Conservation (phyloP, 306 rosid genomes). For the Mimosa pudica region DNA sequence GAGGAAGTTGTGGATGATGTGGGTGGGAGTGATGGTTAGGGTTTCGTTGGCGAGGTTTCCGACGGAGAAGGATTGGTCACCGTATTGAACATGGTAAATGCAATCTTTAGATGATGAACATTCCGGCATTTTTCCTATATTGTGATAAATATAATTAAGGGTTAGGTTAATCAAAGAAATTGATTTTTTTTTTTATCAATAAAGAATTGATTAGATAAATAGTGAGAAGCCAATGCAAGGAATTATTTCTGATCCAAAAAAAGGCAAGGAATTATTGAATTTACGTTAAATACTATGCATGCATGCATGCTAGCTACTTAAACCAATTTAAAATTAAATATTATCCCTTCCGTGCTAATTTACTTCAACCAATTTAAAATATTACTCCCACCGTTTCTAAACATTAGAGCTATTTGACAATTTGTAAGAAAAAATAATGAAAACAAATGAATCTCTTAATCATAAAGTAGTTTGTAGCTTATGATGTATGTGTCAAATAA, state of each 20-base stretch:
- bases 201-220: background rate
- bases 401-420: no score
- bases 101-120: constrained; percentile 40
- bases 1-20: constrained; percentile 40
- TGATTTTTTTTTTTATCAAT: no score
- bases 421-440: no score
- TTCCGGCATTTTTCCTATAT: background rate
- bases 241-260: background rate
- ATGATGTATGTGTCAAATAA: no score
- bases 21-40: constrained; percentile 36
- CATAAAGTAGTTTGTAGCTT: no score
- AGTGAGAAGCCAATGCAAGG: background rate
- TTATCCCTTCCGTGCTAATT: no score
- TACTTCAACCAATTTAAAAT: no score
- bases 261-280: background rate
- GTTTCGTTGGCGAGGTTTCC: constrained; percentile 62
- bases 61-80: constrained; percentile 58
- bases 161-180: background rate
- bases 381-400: no score
- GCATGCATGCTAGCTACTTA: no score
- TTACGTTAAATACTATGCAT: no score
- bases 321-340: no score
- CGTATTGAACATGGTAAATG: constrained; percentile 52
- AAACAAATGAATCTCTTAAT: no score
- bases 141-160: background rate